A percentile compares a stretch with the other conserved stretches of the same genome.
phyloP scores from a whole-genome alignment of 495 filamentous ascomycete species.

The Tuber brumale region DNA sequence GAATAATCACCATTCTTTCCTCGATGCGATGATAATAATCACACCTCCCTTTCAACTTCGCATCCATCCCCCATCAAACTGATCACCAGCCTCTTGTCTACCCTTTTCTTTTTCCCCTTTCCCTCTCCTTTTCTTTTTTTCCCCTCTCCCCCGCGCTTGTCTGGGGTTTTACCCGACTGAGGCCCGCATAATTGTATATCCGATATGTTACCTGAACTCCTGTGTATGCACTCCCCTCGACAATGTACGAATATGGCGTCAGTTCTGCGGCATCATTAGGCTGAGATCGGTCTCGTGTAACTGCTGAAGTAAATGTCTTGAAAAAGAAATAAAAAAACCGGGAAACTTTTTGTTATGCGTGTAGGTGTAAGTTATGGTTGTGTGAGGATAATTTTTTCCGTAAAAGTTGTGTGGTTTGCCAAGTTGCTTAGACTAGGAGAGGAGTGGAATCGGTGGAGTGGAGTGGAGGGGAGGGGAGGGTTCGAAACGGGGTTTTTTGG shows the following conservation, averaged over 20 bases:
- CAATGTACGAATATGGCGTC: constrained; percentile 37
- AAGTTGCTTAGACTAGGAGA: background rate
- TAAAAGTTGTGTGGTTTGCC: background rate
- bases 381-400: background rate
- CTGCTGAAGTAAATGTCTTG: constrained; percentile 22
- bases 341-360: constrained; percentile 24
- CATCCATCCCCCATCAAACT: no score
- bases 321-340: constrained; percentile 12
- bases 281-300: constrained; percentile 37
- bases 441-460: background rate
- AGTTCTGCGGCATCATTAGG: constrained; percentile 37
- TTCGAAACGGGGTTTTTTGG: background rate
- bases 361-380: constrained; percentile 15
- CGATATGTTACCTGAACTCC: constrained; percentile 17
- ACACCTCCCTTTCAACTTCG: no score
- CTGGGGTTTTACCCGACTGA: constrained; percentile 29
- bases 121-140: background rate
- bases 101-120: background rate
- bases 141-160: background rate
- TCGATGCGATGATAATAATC: no score
- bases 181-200: constrained; percentile 37
- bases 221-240: background rate
- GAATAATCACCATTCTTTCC: background rate
- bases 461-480: background rate
- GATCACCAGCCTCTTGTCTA: background rate